These are phyloP conservation scores for Hypoxylon crocopeplum DNA, from an alignment of 495 filamentous ascomycete genomes.

Conservation along the genomic window DNA sequence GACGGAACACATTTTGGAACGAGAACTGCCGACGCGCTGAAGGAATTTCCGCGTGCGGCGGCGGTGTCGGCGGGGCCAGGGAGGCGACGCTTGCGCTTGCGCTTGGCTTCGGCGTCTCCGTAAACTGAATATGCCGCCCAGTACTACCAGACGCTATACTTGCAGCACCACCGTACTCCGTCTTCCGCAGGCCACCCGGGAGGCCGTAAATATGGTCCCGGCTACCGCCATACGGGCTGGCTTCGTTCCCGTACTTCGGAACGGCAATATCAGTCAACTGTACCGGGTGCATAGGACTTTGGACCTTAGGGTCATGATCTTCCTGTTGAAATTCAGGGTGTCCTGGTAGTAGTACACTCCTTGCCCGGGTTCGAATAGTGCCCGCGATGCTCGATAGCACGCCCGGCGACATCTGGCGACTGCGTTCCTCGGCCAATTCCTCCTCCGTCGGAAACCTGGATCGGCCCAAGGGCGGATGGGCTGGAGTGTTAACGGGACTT, in stretches of 20 bases:
- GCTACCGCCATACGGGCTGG: slow-evolving; percentile 45
- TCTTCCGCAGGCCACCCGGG: slow-evolving; percentile 36
- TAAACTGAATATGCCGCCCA: slow-evolving; percentile 51
- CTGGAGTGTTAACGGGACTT: slow-evolving; percentile 52
- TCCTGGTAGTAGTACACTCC: slow-evolving; percentile 56
- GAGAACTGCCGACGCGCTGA: slow-evolving; percentile 81
- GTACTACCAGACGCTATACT: slow-evolving; percentile 43
- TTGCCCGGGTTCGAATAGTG: slow-evolving; percentile 63
- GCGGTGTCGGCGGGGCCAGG: slow-evolving; percentile 53
- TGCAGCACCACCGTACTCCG: slow-evolving; percentile 47
- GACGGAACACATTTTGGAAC: slow-evolving; percentile 81
- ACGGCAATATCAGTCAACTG: slow-evolving; percentile 65
- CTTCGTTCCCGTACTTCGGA: slow-evolving; percentile 53
- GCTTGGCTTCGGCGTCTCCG: slow-evolving; percentile 33
- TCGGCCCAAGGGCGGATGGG: slow-evolving; percentile 88
- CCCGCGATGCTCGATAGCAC: slow-evolving; percentile 65
- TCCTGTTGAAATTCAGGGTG: slow-evolving; percentile 48
- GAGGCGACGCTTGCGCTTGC: slow-evolving; percentile 41
- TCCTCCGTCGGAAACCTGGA: slow-evolving; percentile 75
- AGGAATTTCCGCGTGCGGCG: slow-evolving; percentile 50
- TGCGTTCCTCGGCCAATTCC: slow-evolving; percentile 62
- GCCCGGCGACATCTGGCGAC: slow-evolving; percentile 54
- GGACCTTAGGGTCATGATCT: slow-evolving; percentile 37
- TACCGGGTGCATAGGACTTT: slow-evolving; percentile 64
- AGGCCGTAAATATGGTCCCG: slow-evolving; percentile 39